Evolutionary conservation across 139 green algal species (phyloP), one percentile per base, ranked within the genome.

Genomic region (Ostreobium quekettii): DNA sequence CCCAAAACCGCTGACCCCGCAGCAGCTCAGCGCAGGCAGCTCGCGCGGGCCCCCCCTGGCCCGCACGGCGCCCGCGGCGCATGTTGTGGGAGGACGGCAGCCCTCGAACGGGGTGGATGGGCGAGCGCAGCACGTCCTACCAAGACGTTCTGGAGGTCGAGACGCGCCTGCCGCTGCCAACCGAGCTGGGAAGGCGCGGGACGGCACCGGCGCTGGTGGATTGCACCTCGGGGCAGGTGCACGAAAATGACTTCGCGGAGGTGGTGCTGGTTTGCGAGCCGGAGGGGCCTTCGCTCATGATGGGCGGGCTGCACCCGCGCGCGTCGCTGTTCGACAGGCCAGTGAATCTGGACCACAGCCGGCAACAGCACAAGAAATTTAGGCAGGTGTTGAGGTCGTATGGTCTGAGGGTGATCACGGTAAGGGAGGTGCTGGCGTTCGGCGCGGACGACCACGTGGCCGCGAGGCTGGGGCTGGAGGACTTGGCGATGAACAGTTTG

Each of bases 241-340:
- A 89, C 67, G 88, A 95, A 76, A 88, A 95, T 48, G 85, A 95
- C 56, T 5, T 73, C 4, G 67, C 67, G 32, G 70, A 86, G 48
- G 78, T 90, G 6, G 86, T 92, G 2, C 88, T 96, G 28, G 91
- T 96, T 19, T 96, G 87, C 67, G 90, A 96, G 74, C 91, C 91
- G 1, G 87, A 95, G 78, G 85, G 88, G 19, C 80, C 83, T n/a
- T 87, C 80, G 0, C 79, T 95, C 29, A 92, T 94, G 81, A 96
- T 97, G 90, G 91, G 91, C 22, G 90, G 87, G 28, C 79, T 97
- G 47, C 91, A 97, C 80, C 91, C 91, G 6, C 69, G 85, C 11
- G 91, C 88, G 28, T 93, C 88, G 0, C 77, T 97, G 58, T 97
- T 90, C 71, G 91, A 97, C 74, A 83, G 87, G 22, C 90, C 91